Base-by-base conservation (phyloP, 116 monocot species). In the Posidonia oceanica region DNA sequence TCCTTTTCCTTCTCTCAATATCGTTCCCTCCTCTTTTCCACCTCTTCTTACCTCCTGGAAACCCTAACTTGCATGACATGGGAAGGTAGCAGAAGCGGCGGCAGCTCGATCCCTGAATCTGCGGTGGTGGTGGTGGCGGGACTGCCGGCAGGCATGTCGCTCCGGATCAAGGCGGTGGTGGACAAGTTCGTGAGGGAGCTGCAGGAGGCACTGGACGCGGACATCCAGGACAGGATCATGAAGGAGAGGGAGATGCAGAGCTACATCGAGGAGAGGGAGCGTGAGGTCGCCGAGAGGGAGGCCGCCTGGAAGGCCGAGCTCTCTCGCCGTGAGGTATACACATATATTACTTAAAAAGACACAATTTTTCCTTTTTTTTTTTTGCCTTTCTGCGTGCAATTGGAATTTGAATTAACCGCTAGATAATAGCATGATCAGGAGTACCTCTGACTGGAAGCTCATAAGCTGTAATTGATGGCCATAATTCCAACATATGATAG, bases 231-330 rank as follows among this genome's bases (percentile, higher is more conserved):
- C 66, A 77, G 91, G 64, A 87, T 91, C 64, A 96, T 96, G 96
- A 96, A 96, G 80, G 96, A 96, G 87, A 76, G 96, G 72, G 96
- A 96, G 89, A 88, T 96, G 88, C 96, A 91, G 87, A 96, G 96
- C 78, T 96, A 96, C 81, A 96, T 96, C 78, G 76, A 91, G 77
- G 96, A 96, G 77, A 75, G 96, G 22, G 96, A 96, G 72, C 70
- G 96, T 11, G 96, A 96, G 80, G 96, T 96, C 62, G 96, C 96
- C 64, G 91, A 96, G 87, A 70, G 96, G 18, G 96, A 96, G 79
- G 88, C 96, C 51, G 96, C 96, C 53, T 96, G 94, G 94, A 94
- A 94, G 70, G 94, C 94, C 29, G 94, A 90, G 77, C 90, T 94
- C 63, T 94, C 94, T 14, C 87, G 94, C 57, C 87, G 94, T 18